A percentile compares a stretch with the other conserved stretches of the same genome.
phyloP scores from a whole-genome alignment of 176 grass and related monocot species.

The Metroxylon sagu region DNA sequence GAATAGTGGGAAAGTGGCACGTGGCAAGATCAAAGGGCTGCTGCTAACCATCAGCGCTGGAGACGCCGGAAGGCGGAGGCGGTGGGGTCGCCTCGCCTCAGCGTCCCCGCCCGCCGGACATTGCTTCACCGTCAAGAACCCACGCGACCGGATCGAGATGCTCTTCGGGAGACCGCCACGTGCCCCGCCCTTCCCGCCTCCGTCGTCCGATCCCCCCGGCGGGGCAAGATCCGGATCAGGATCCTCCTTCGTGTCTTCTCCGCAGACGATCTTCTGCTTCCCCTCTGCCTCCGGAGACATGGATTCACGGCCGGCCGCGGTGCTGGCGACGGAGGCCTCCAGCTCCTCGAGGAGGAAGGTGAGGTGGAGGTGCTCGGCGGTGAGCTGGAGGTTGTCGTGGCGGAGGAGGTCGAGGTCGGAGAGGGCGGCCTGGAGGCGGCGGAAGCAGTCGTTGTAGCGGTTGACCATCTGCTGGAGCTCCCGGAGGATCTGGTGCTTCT shows the following conservation, averaged over 20 bases:
- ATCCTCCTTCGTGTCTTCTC: neutral
- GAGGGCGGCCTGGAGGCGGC: conserved; percentile 27
- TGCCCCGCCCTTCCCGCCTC: conserved; percentile 23
- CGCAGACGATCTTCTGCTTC: conserved; percentile 17
- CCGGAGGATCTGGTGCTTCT: conserved; percentile 43
- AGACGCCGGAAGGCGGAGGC: conserved; percentile 37
- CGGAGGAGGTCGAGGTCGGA: conserved; percentile 43
- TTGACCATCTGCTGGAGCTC: conserved; percentile 39
- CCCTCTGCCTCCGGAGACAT: neutral
- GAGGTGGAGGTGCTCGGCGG: conserved; percentile 48
- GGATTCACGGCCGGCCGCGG: neutral
- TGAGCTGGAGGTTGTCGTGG: conserved; percentile 47
- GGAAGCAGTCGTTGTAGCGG: conserved; percentile 65
- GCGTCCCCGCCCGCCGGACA: neutral
- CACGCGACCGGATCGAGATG: conserved; percentile 56
- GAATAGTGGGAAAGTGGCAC: neutral
- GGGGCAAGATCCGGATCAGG: conserved; percentile 11
- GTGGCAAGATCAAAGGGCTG: conserved; percentile 11
- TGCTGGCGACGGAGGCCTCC: conserved; percentile 9
- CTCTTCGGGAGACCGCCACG: conserved; percentile 42
- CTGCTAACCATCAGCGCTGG: conserved; percentile 28
- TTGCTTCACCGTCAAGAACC: conserved; percentile 29
- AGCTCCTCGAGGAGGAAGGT: conserved; percentile 41
- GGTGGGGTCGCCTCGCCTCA: conserved; percentile 29
- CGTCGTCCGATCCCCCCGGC: conserved; percentile 15